These are phyloP conservation scores for Rickenella mellea DNA, from an alignment of 768 basidiomycete genomes.

Conservation along the genomic window DNA sequence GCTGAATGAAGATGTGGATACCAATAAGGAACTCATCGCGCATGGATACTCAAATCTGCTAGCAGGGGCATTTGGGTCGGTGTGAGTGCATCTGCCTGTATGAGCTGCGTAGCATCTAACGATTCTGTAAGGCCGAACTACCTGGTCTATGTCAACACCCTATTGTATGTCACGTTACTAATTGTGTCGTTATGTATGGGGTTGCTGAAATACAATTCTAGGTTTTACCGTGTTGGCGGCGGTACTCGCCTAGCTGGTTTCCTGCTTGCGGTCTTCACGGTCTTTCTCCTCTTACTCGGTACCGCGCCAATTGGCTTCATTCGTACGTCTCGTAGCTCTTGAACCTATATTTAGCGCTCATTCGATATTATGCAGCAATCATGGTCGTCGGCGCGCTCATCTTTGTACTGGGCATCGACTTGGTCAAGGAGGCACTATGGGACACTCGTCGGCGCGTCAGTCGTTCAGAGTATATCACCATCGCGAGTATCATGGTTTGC, in stretches of 20 bases:
- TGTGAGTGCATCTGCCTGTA: conserved; percentile 35
- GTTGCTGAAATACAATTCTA: conserved; percentile 14
- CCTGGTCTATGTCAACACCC: conserved; percentile 80
- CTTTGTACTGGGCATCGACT: conserved; percentile 88
- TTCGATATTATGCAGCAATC: conserved; percentile 44
- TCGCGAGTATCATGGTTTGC: conserved; percentile 75
- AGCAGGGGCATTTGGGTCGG: conserved; percentile 72
- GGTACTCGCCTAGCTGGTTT: conserved; percentile 76
- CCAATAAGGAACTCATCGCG: conserved; percentile 84
- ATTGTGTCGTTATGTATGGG: conserved; percentile 9
- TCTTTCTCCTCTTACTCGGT: conserved; percentile 66
- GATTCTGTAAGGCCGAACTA: conserved; percentile 57
- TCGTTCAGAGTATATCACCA: conserved; percentile 76
- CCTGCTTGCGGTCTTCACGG: conserved; percentile 71
- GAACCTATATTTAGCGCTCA: not conserved
- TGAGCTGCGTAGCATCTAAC: conserved; percentile 5
- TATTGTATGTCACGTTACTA: conserved; percentile 38
- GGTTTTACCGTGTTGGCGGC: conserved; percentile 92
- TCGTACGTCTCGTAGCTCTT: conserved; percentile 40
- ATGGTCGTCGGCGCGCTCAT: conserved; percentile 89
- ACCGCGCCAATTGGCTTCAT: conserved; percentile 88
- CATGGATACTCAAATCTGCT: conserved; percentile 89
- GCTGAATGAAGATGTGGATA: conserved; percentile 80
- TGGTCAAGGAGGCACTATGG: conserved; percentile 94
- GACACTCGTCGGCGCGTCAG: conserved; percentile 87